These are phyloP conservation scores for Aspergillus ellipticus DNA, from an alignment of 495 filamentous ascomycete genomes.

Conservation along the genomic window DNA sequence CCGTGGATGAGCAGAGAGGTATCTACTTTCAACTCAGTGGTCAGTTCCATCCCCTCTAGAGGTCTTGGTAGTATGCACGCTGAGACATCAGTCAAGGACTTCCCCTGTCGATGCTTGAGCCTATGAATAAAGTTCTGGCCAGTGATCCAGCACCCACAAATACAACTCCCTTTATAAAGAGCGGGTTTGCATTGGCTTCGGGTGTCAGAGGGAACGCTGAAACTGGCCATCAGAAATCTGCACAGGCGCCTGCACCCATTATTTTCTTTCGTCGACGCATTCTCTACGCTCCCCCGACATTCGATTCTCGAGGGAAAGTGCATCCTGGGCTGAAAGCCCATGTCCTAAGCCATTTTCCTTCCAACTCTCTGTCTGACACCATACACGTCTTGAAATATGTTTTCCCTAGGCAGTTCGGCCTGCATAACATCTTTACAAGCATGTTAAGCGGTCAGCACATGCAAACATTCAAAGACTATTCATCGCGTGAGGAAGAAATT, in stretches of 20 bases:
- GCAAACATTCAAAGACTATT: conserved; percentile 76
- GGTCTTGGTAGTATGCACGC: background rate
- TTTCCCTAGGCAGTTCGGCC: conserved; percentile 83
- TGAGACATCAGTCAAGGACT: conserved; percentile 31
- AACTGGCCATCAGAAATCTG: background rate
- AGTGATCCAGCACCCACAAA: background rate
- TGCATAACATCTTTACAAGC: conserved; percentile 89
- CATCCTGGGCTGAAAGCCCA: conserved; percentile 73
- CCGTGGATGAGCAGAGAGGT: conserved; percentile 53
- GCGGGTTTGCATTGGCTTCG: background rate
- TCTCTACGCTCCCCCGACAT: conserved; percentile 71
- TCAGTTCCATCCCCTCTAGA: conserved; percentile 26
- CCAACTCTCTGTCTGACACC: conserved; percentile 47
- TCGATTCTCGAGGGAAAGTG: conserved; percentile 64
- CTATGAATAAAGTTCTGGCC: background rate
- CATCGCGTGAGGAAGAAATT: conserved; percentile 80
- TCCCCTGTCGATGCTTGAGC: conserved; percentile 42
- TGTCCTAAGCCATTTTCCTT: conserved; percentile 71
- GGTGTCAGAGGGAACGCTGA: background rate
- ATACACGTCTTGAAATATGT: conserved; percentile 84
- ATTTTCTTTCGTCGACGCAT: conserved; percentile 78
- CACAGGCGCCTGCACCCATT: conserved; percentile 51
- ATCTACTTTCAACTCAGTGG: conserved; percentile 81
- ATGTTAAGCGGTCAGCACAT: conserved; percentile 56
- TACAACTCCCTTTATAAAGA: background rate